Percentiles rank a stretch among this genome's conserved stretches.
Evolutionary conservation across 768 basidiomycete species (phyloP).

Genomic region (Candolleomyces aberdarensis): DNA sequence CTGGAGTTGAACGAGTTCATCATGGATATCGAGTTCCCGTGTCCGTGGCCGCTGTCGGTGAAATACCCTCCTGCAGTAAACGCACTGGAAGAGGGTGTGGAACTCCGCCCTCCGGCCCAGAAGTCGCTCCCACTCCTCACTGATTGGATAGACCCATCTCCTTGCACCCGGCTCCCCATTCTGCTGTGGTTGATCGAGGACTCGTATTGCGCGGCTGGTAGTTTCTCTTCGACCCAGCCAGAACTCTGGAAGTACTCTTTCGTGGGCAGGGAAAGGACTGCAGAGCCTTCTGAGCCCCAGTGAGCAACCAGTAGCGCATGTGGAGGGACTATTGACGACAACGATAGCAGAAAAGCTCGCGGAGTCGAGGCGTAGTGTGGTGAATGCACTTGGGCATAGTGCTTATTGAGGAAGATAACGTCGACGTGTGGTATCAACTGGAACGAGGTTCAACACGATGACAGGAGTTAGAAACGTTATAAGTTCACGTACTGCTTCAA

Average conservation of each 20-base stretch:
- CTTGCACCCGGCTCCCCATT: slow-evolving; percentile 17
- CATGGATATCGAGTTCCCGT: slow-evolving; percentile 9
- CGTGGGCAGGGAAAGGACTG: slow-evolving; percentile 77
- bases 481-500: slow-evolving; percentile 63
- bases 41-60: slow-evolving; percentile 27
- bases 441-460: neutral
- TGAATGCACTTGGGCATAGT: slow-evolving; percentile 64
- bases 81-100: slow-evolving; percentile 53
- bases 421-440: slow-evolving; percentile 83
- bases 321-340: slow-evolving; percentile 61
- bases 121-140: slow-evolving; percentile 73
- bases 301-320: slow-evolving; percentile 81
- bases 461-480: neutral
- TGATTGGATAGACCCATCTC: slow-evolving; percentile 35
- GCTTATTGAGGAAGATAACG: slow-evolving; percentile 74
- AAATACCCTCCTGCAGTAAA: slow-evolving; percentile 42
- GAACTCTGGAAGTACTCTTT: slow-evolving; percentile 86
- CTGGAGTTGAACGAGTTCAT: slow-evolving; percentile 4
- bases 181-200: slow-evolving; percentile 9
- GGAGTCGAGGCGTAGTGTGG: slow-evolving; percentile 62
- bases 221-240: slow-evolving; percentile 65
- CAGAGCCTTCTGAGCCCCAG: slow-evolving; percentile 79
- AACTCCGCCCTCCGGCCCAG: slow-evolving; percentile 61
- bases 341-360: slow-evolving; percentile 72
- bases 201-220: slow-evolving; percentile 18